Evolutionary conservation across 2,329 filamentous ascomycete species (phyloP).

Genomic region (Arthrobotrys sinensis): DNA sequence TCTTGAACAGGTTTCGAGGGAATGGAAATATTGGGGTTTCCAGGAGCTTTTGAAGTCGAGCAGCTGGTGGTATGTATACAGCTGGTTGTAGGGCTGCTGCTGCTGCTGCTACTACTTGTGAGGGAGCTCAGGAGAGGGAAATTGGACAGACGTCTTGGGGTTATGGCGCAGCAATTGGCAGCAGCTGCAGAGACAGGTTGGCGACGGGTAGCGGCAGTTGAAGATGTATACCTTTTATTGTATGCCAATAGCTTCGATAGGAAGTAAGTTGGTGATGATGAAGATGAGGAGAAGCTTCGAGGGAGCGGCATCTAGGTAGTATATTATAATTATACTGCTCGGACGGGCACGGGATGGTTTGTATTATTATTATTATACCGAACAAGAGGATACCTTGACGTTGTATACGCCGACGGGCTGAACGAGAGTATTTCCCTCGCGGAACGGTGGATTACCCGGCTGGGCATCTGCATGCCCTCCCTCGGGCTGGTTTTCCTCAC

Average conservation of each 20-base stretch:
- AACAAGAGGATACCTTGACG: neutral
- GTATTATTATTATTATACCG: neutral
- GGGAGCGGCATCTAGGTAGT: slow-evolving; percentile 1
- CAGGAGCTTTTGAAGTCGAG: neutral
- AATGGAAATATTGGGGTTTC: neutral
- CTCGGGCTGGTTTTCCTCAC: too few relatives aligned
- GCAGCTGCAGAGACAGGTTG: neutral
- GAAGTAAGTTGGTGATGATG: neutral
- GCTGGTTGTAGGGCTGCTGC: too few relatives aligned
- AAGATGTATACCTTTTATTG: neutral
- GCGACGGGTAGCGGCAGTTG: neutral
- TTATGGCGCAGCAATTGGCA: slow-evolving; percentile 51
- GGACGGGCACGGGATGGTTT: slow-evolving; percentile 1
- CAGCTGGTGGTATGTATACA: too few relatives aligned
- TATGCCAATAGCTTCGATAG: neutral
- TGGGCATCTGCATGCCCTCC: slow-evolving; percentile 5
- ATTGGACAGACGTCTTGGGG: slow-evolving; percentile 35
- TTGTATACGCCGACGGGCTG: too few relatives aligned
- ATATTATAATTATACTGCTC: slow-evolving; percentile 7
- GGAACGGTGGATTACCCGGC: slow-evolving; percentile 11
- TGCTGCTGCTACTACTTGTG: neutral
- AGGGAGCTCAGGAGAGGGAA: slow-evolving; percentile 12
- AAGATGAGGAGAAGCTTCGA: neutral
- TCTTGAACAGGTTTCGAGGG: neutral
- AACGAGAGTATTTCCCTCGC: neutral